Conservation (phyloP, 257 asterid genomes). For the Primulina tabacum region DNA sequence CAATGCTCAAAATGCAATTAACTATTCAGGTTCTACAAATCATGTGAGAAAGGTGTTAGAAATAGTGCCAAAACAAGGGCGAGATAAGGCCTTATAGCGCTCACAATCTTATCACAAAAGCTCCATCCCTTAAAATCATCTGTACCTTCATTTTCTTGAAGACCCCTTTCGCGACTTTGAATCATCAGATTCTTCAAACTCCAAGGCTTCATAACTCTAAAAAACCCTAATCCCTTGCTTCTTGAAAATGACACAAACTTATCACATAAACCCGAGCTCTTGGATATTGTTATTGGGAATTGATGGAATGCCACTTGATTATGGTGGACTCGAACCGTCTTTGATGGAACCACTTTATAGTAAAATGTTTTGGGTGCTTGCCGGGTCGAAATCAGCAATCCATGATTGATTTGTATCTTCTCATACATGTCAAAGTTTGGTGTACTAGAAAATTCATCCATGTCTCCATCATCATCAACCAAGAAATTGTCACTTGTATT, state of each 20-base stretch:
- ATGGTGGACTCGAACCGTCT: constrained; percentile 44
- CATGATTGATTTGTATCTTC: constrained; percentile 44
- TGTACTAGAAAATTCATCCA: constrained; percentile 42
- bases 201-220: constrained; percentile 7
- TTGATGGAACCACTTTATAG: constrained; percentile 56
- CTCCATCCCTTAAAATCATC: constrained; percentile 23
- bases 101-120: constrained; percentile 26
- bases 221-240: constrained; percentile 11
- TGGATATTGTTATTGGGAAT: constrained; percentile 24
- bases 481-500: constrained; percentile 36
- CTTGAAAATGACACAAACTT: constrained; percentile 24
- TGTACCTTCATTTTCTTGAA: constrained; percentile 10
- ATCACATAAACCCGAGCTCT: constrained; percentile 11
- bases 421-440: constrained; percentile 41
- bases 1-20: not conserved
- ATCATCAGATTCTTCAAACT: constrained; percentile 18
- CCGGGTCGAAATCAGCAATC: constrained; percentile 56
- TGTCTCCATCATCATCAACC: constrained; percentile 43
- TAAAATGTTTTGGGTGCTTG: constrained; percentile 49
- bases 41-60: constrained; percentile 28
- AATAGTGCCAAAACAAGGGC: constrained; percentile 43
- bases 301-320: constrained; percentile 32
- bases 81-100: constrained; percentile 35
- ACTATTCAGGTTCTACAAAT: constrained; percentile 16
- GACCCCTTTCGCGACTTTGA: constrained; percentile 13